These are phyloP conservation scores for Aquilaria sinensis DNA, from an alignment of 345 rosid genomes.

Conservation along the genomic window DNA sequence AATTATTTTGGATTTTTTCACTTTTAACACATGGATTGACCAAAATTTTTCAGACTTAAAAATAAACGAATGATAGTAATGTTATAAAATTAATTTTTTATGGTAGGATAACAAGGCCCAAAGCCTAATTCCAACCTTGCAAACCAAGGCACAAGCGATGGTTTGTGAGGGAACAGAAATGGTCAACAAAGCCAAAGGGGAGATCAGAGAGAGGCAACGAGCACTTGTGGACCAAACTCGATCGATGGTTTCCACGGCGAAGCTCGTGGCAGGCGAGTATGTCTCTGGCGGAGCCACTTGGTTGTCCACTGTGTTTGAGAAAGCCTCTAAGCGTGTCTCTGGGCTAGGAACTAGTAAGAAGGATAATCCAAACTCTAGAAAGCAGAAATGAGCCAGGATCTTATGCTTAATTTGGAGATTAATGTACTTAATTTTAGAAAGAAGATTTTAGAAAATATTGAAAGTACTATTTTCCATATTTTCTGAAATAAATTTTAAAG, in stretches of 20 bases:
- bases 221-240: constrained; percentile 2
- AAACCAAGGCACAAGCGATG: background rate
- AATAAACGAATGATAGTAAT: too few species aligned
- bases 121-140: constrained; percentile 4
- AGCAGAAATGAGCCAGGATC: constrained; percentile 6
- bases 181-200: constrained; percentile 5
- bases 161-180: background rate
- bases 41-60: too few species aligned
- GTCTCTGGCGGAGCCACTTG: constrained; percentile 3
- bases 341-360: constrained; percentile 1
- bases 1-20: too few species aligned
- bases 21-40: background rate
- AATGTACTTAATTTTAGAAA: too few species aligned
- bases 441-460: too few species aligned
- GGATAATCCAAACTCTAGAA: constrained; percentile 11
- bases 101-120: too few species aligned
- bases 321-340: constrained; percentile 10
- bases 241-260: background rate
- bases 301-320: constrained; percentile 9
- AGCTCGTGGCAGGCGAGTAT: constrained; percentile 8
- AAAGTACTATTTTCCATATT: too few species aligned
- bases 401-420: too few species aligned
- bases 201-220: constrained; percentile 4
- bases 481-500: too few species aligned
- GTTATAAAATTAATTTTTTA: background rate